A percentile compares a stretch with the other conserved stretches of the same genome.
These are phyloP conservation scores for Aspergillus udagawae DNA, from an alignment of 2,329 filamentous ascomycete species.

Conservation along the genomic window DNA sequence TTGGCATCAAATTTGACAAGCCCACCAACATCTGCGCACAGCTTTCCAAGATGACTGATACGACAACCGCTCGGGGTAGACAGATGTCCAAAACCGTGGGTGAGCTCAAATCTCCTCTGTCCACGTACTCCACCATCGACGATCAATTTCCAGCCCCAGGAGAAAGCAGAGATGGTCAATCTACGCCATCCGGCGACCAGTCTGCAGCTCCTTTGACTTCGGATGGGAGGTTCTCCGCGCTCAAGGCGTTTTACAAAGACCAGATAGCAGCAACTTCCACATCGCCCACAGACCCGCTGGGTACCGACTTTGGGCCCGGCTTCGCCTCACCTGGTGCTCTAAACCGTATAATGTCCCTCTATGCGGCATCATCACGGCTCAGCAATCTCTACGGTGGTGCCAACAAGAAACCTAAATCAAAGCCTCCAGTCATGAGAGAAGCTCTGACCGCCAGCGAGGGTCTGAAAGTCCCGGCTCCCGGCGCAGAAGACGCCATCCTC, in stretches of 20 bases:
- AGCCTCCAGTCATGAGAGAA: conserved; percentile 74
- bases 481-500: conserved; percentile 58
- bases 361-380: conserved; percentile 57
- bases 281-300: conserved; percentile 51
- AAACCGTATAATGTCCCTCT: conserved; percentile 86
- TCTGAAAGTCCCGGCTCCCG: conserved; percentile 58
- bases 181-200: conserved; percentile 32
- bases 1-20: conserved; percentile 85
- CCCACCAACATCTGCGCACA: conserved; percentile 82
- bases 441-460: conserved; percentile 69
- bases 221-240: conserved; percentile 68
- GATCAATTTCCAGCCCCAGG: conserved; percentile 25
- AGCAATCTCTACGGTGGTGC: conserved; percentile 49
- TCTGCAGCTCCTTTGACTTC: conserved; percentile 47
- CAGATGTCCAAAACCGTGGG: conserved; percentile 37
- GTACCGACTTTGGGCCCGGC: conserved; percentile 42
- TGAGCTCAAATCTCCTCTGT: conserved; percentile 36
- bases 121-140: conserved; percentile 33
- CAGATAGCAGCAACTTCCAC: conserved; percentile 65
- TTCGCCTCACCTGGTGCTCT: conserved; percentile 76
- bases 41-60: conserved; percentile 63
- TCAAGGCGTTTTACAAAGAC: conserved; percentile 76
- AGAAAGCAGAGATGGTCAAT: conserved; percentile 28
- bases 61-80: conserved; percentile 35
- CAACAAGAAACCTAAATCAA: conserved; percentile 63